phyloP scores from a whole-genome alignment of 2,329 filamentous ascomycete genomes.

The Fusarium liriodendri region DNA sequence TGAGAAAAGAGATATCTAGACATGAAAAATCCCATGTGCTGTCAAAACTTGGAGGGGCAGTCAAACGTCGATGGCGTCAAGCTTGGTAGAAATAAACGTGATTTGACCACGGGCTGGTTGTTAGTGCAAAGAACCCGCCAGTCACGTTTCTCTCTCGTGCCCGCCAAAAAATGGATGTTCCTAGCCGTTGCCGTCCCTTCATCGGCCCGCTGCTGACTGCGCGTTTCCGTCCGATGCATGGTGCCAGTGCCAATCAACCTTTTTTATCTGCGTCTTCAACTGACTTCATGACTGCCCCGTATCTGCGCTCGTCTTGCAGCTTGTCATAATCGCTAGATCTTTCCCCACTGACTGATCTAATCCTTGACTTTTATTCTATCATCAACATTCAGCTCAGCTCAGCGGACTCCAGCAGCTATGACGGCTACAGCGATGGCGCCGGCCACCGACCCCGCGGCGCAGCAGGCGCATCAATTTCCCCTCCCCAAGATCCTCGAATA shows the following conservation, averaged over 20 bases:
- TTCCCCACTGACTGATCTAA: constrained; percentile 8
- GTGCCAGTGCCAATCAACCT: constrained; percentile 33
- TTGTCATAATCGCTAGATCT: constrained; percentile 28
- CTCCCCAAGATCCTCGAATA: constrained; percentile 75
- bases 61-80: constrained; percentile 6
- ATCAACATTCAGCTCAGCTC: constrained; percentile 5
- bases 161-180: constrained; percentile 26
- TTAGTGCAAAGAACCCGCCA: constrained; percentile 20
- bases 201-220: constrained; percentile 28
- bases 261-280: constrained; percentile 8
- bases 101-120: constrained; percentile 10
- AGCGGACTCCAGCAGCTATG: constrained; percentile 4
- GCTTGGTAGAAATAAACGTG: constrained; percentile 27
- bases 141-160: constrained; percentile 17
- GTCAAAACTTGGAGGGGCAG: constrained; percentile 9
- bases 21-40: neutral
- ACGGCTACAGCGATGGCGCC: constrained; percentile 24
- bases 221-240: constrained; percentile 12
- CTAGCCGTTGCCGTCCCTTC: constrained; percentile 1
- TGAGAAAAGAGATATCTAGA: neutral
- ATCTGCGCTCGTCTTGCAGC: constrained; percentile 40
- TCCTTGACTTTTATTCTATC: constrained; percentile 3
- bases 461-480: constrained; percentile 52
- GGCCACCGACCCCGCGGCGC: constrained; percentile 31
- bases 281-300: constrained; percentile 37